These are phyloP conservation scores for Lophium mytilinum DNA, from an alignment of 495 filamentous ascomycete genomes.

Conservation along the genomic window DNA sequence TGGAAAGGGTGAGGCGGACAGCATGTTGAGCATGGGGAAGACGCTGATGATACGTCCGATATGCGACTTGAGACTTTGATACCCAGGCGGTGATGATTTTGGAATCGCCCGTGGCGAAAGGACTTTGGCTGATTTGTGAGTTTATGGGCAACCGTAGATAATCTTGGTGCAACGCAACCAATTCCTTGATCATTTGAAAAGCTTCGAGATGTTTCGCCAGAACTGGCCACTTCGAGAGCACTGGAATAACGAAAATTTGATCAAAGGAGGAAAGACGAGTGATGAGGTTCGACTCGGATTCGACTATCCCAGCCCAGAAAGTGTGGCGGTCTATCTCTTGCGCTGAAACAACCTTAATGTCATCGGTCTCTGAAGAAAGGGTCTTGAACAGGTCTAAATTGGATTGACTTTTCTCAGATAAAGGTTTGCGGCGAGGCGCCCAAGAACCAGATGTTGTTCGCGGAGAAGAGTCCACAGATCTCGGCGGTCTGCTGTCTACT, in stretches of 20 bases:
- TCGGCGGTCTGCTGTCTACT: neutral
- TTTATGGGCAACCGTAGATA: conserved; percentile 1
- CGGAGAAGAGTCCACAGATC: neutral
- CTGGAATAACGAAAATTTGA: conserved; percentile 3
- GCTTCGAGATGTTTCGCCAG: conserved; percentile 8
- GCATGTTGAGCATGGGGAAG: conserved; percentile 6
- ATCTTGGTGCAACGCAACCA: conserved; percentile 1
- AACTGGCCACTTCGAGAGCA: conserved; percentile 4
- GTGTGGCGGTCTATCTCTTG: conserved; percentile 3
- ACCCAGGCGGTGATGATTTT: conserved; percentile 7
- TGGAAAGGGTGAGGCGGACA: conserved; percentile 2
- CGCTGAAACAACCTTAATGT: neutral
- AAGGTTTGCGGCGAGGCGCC: neutral
- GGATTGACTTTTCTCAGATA: neutral
- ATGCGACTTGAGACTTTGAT: neutral
- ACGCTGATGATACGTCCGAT: conserved; percentile 2
- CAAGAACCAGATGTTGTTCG: neutral
- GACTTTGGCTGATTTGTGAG: neutral
- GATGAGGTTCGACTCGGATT: conserved; percentile 6
- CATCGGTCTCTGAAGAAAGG: neutral
- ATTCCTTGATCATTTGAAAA: neutral
- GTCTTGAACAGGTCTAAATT: conserved; percentile 6
- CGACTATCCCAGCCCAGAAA: conserved; percentile 2
- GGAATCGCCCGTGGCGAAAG: conserved; percentile 1
- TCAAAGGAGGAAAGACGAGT: conserved; percentile 2